Evolutionary conservation across 495 filamentous ascomycete genomes (phyloP).

Genomic region (Aspergillus ostianus): DNA sequence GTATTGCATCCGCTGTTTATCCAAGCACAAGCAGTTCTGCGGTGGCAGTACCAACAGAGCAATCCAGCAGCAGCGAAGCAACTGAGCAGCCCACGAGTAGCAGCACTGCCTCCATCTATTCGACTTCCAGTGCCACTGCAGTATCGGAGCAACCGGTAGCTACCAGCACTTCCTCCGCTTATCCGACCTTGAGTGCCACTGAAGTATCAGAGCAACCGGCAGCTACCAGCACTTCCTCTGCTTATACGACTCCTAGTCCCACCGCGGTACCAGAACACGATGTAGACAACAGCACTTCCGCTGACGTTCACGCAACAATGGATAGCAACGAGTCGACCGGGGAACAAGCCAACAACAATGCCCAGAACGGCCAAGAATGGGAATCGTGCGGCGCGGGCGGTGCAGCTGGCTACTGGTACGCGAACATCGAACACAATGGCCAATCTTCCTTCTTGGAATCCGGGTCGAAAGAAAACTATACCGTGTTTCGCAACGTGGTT

Average conservation of each 20-base stretch:
- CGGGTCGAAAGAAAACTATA: conserved; percentile 26
- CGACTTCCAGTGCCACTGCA: background rate
- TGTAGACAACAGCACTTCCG: background rate
- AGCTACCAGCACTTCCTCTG: background rate
- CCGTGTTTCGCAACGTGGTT: conserved; percentile 38
- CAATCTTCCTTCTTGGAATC: conserved; percentile 28
- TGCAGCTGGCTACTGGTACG: conserved; percentile 32
- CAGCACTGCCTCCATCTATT: background rate
- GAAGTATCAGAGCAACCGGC: background rate
- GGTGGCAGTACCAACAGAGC: too few species aligned
- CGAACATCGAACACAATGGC: conserved; percentile 35
- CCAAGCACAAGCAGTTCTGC: background rate
- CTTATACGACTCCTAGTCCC: background rate
- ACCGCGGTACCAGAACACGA: background rate
- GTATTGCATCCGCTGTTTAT: background rate
- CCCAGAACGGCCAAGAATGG: too few species aligned
- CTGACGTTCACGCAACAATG: background rate
- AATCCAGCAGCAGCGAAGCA: too few species aligned
- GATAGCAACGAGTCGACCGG: background rate
- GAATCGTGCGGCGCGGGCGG: conserved; percentile 6
- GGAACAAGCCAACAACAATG: background rate
- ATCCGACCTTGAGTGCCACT: background rate
- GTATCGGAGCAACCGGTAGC: background rate
- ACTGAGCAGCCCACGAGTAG: too few species aligned
- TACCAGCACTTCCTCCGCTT: background rate